Conservation (phyloP, 2,329 filamentous ascomycete genomes). For the Alternaria arbusti region DNA sequence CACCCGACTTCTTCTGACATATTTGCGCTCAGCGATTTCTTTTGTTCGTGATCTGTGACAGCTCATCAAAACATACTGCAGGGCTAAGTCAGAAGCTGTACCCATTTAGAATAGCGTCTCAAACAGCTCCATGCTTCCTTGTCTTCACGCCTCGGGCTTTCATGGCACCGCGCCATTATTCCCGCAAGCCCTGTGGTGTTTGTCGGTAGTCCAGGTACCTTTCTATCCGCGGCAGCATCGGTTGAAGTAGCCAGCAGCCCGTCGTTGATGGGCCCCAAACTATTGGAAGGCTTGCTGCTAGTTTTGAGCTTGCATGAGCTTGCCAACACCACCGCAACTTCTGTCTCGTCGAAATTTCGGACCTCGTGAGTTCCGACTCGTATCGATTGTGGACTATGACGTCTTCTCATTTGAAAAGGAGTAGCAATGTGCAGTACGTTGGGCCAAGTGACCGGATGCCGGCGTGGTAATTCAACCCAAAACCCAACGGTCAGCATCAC, state of each 20-base stretch:
- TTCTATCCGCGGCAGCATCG: neutral
- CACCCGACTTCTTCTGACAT: slow-evolving; percentile 27
- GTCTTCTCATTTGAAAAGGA: neutral
- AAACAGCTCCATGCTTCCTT: neutral
- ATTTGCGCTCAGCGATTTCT: slow-evolving; percentile 31
- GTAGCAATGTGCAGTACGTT: neutral
- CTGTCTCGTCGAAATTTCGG: neutral
- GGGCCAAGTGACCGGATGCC: neutral
- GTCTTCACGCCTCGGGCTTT: slow-evolving; percentile 15
- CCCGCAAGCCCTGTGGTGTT: neutral
- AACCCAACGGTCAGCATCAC: neutral
- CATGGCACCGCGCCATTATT: neutral
- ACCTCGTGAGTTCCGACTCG: neutral
- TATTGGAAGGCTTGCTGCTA: slow-evolving; percentile 1
- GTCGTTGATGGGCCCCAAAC: neutral
- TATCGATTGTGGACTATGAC: neutral
- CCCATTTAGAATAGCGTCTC: neutral
- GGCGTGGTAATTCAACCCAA: neutral
- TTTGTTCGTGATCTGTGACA: slow-evolving; percentile 28
- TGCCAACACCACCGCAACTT: neutral
- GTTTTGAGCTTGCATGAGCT: neutral
- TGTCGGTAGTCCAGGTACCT: neutral
- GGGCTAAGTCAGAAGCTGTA: neutral
- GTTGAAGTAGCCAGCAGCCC: neutral
- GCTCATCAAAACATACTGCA: slow-evolving; percentile 36